Evolutionary conservation across 805 yeast species (phyloP), one percentile per base, ranked within the genome.

Genomic region (Tetrapisispora fleetii): DNA sequence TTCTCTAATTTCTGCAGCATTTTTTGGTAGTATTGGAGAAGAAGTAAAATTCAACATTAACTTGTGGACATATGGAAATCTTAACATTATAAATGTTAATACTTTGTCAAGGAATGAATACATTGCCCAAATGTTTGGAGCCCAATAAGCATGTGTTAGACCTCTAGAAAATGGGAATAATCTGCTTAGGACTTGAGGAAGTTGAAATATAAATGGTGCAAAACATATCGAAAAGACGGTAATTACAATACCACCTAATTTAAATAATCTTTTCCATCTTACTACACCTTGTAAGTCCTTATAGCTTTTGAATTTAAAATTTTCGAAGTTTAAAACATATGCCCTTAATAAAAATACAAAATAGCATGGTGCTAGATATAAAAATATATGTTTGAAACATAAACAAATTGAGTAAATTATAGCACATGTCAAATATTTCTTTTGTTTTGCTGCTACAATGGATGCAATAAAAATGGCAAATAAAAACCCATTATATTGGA

Each of bases 71-170:
- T 77, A 75, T 19, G 78, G 76, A 11, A 72, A 43, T 50, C 43
- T 59, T 42, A 53, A 55, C 49, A 60, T 49, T 41, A 57, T 49
- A 47, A 74, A 73, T 17, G 83, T 74, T 49, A 89, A 70, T 0
- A 82, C 59, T 50, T 95, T 74, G 65, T 93, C 99, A 14, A 75
- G 51, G 54, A 86, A 83, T 1, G 97, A 85, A 66, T 93, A 93
- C 10, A 91, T 57, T 0, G 99, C 96, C 99, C 99, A 93, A 43
- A 89, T 71, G 59, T 93, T 93, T 16, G 99, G 98, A 1, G 99
- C 98, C 98, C 99, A 93, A 68, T 93, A 93, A 0, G 98, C 96
- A 67, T 93, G 99, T 4, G 97, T 93, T 36, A 93, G 73, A 1
- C 98, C 98, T 62, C 98, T 74, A 45, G 95, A 83, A 62, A 91